Evolutionary conservation across 2,329 filamentous ascomycete genomes (phyloP), one percentile per base, ranked within the genome.

Genomic region (Exophiala oligosperma): DNA sequence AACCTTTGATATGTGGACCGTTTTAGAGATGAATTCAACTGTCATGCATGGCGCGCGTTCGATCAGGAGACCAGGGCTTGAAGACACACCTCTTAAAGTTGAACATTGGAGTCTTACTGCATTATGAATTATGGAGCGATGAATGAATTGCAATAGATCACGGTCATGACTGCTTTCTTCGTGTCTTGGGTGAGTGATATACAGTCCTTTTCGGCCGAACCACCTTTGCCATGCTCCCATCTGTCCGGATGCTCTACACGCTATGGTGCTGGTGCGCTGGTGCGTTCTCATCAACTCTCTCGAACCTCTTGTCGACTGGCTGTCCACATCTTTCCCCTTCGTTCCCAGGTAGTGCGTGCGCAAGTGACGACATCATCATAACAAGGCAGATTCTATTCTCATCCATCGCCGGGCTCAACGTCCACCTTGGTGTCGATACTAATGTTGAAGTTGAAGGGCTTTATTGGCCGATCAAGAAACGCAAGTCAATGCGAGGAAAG

Each of bases 101-200:
- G 32, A 54, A 46, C 50, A 23, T 58, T 46, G 43, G 41, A 46
- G n/a, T 37, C 48, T 38, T 17, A 44, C 49, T 53, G 35, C 52
- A 50, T 56, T 54, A 63, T 63, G 54, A 48, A 37, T 47, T 35
- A 63, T 54, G 56, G 60, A 52, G 47, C 17, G 24, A 59, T 61
- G 54, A 29, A 59, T 51, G 44, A 60, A 48, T 56, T 50, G 6
- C 50, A 54, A 57, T 61, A 61, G 51, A 63, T 41, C n/a, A 62
- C 43, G 40, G 50, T 24, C 17, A 38, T 51, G 23, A 37, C 9
- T 28, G 12, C 41, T 28, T 35, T 3, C 54, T 28, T 49, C 52
- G 46, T 51, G n/a, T 35, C 28, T 11, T 54, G 26, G 52, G 32
- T 32, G 46, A 48, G 46, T 48, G 46, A 5, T 17, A n/a, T 8